A percentile compares a stretch with the other conserved stretches of the same genome.
Conservation (phyloP, 257 asterid genomes). For the Capsicum baccatum region DNA sequence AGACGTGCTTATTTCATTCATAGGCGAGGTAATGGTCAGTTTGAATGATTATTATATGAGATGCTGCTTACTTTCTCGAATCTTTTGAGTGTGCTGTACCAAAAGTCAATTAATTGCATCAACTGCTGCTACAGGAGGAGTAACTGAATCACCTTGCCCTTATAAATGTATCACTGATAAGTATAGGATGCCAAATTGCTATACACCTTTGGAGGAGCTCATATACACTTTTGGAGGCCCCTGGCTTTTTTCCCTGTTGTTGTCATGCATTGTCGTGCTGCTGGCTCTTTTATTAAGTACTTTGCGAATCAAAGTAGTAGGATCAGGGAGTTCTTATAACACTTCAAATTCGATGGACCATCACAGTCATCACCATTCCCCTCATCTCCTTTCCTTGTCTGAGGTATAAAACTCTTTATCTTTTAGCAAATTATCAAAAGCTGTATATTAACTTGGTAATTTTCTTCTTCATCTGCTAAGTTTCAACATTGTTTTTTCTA, state of each 20-base stretch:
- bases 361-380: conserved; percentile 74
- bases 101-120: background rate
- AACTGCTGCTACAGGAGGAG: conserved; percentile 73
- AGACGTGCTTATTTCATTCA: conserved; percentile 80
- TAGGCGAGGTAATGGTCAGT: conserved; percentile 70
- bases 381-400: conserved; percentile 91
- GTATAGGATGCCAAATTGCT: conserved; percentile 84
- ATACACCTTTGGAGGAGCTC: conserved; percentile 92
- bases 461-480: conserved; percentile 7
- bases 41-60: background rate
- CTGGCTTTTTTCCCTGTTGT: conserved; percentile 75
- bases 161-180: conserved; percentile 82
- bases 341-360: conserved; percentile 63
- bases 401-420: conserved; percentile 59
- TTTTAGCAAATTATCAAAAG: conserved; percentile 26
- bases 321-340: conserved; percentile 65
- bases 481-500: conserved; percentile 1
- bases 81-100: conserved; percentile 17
- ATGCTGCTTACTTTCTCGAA: conserved; percentile 1
- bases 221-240: conserved; percentile 94
- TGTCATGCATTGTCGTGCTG: conserved; percentile 67
- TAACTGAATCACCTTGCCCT: conserved; percentile 73
- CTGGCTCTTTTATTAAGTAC: conserved; percentile 71
- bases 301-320: conserved; percentile 76
- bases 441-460: background rate